These are phyloP conservation scores for Neospora caninum DNA, from an alignment of 169 alveolate species.

Conservation along the genomic window DNA sequence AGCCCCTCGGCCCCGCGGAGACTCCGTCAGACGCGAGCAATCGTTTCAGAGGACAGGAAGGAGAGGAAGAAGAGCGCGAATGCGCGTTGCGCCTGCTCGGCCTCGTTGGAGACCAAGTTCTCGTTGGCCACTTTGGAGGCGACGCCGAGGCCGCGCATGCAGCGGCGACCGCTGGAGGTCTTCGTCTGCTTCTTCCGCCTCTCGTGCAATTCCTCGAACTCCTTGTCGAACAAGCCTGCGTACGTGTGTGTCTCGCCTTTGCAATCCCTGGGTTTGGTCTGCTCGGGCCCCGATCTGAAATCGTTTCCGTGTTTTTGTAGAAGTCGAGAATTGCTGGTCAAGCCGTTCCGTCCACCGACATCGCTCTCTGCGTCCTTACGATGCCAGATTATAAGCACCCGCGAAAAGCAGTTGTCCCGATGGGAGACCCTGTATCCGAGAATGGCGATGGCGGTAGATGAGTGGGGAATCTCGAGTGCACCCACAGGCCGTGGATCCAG, in stretches of 20 bases:
- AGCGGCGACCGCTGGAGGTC: constrained; percentile 35
- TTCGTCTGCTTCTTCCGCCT: constrained; percentile 57
- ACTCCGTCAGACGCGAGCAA: neutral
- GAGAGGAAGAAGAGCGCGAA: neutral
- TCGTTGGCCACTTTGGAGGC: neutral
- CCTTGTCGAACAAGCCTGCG: constrained; percentile 61
- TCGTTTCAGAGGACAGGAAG: neutral
- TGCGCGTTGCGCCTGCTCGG: neutral
- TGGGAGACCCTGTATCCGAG: no score
- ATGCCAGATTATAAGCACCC: no score
- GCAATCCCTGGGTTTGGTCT: neutral
- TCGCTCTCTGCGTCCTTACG: neutral
- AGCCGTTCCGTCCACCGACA: neutral
- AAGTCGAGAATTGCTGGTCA: neutral
- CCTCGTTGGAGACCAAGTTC: neutral
- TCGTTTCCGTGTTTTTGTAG: no score
- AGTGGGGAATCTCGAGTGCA: no score
- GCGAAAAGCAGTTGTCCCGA: no score
- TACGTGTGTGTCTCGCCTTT: neutral
- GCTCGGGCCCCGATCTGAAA: no score
- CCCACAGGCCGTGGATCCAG: no score
- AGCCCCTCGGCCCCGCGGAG: constrained; percentile 32
- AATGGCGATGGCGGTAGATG: no score
- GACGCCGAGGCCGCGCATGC: constrained; percentile 12
- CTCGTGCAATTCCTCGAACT: constrained; percentile 63